Evolutionary conservation across 2,329 filamentous ascomycete species (phyloP).

Genomic region (Diplodia scrobiculata): DNA sequence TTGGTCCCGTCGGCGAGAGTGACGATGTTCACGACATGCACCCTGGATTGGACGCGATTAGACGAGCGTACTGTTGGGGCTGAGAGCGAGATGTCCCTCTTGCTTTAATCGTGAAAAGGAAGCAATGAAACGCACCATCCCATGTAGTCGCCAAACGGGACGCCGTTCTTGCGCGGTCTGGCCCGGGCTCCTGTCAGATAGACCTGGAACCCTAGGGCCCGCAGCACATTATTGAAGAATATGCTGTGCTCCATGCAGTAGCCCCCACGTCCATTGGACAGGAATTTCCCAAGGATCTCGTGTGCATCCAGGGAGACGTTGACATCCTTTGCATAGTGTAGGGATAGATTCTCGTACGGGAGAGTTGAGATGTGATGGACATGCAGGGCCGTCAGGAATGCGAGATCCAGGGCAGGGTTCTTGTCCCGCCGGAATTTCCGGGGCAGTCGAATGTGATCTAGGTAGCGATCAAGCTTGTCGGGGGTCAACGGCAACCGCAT

Average conservation of each 20-base stretch:
- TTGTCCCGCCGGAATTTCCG: constrained; percentile 32
- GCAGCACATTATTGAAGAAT: constrained; percentile 58
- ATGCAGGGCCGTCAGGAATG: constrained; percentile 29
- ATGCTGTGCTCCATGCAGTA: constrained; percentile 64
- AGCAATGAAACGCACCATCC: constrained; percentile 49
- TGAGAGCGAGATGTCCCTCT: too few species aligned
- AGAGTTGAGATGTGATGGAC: constrained; percentile 51
- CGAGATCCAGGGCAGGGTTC: constrained; percentile 28
- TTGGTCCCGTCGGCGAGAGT: constrained; percentile 54
- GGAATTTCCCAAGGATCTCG: constrained; percentile 55
- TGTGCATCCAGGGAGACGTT: constrained; percentile 50
- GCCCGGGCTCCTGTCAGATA: constrained; percentile 59
- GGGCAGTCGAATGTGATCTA: constrained; percentile 41
- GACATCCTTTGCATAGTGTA: constrained; percentile 53
- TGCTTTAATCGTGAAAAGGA: not conserved
- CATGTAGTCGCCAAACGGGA: constrained; percentile 48
- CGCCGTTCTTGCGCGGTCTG: constrained; percentile 40
- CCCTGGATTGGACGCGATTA: constrained; percentile 38
- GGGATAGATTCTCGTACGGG: constrained; percentile 60
- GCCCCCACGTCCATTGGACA: constrained; percentile 54
- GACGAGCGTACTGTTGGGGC: too few species aligned
- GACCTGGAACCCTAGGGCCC: constrained; percentile 55
- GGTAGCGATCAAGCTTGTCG: constrained; percentile 40
- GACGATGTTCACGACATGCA: constrained; percentile 65
- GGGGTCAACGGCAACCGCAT: constrained; percentile 29